These are phyloP conservation scores for Beta vulgaris DNA, from an alignment of 148 eudicot genomes.

Conservation along the genomic window DNA sequence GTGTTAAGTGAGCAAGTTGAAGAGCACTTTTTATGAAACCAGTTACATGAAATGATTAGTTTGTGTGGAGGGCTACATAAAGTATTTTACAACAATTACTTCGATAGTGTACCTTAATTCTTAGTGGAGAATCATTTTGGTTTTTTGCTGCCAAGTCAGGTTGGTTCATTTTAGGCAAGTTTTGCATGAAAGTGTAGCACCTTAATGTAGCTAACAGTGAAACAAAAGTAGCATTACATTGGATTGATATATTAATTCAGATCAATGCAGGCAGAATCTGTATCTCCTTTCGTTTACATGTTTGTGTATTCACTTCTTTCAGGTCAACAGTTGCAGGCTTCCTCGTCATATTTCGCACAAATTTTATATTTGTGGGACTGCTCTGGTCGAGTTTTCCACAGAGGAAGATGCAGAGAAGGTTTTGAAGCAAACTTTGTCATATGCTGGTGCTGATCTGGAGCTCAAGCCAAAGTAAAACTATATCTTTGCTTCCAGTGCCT, in stretches of 20 bases:
- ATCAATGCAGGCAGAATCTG: neutral
- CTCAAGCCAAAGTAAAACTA: conserved; percentile 65
- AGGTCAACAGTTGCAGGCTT: conserved; percentile 94
- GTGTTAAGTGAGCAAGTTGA: neutral
- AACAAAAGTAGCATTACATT: neutral
- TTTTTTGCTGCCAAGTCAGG: neutral
- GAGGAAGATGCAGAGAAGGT: conserved; percentile 76
- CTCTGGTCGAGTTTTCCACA: conserved; percentile 72
- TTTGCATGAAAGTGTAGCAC: neutral
- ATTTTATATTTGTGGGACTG: conserved; percentile 76
- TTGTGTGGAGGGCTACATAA: neutral
- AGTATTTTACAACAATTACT: neutral
- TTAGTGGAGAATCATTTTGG: neutral
- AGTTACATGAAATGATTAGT: neutral
- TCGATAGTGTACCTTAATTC: neutral
- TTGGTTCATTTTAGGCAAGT: neutral
- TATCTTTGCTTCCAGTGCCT: too few species aligned
- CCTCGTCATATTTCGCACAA: conserved; percentile 80
- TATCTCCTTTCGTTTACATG: neutral
- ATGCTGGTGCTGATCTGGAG: conserved; percentile 67
- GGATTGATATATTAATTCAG: neutral
- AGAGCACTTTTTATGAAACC: neutral
- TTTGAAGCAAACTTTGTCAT: conserved; percentile 61
- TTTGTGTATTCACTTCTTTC: conserved; percentile 13
- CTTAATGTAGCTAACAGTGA: neutral